These are phyloP conservation scores for Cryphonectria naterciae DNA, from an alignment of 2,329 filamentous ascomycete genomes.

Conservation along the genomic window DNA sequence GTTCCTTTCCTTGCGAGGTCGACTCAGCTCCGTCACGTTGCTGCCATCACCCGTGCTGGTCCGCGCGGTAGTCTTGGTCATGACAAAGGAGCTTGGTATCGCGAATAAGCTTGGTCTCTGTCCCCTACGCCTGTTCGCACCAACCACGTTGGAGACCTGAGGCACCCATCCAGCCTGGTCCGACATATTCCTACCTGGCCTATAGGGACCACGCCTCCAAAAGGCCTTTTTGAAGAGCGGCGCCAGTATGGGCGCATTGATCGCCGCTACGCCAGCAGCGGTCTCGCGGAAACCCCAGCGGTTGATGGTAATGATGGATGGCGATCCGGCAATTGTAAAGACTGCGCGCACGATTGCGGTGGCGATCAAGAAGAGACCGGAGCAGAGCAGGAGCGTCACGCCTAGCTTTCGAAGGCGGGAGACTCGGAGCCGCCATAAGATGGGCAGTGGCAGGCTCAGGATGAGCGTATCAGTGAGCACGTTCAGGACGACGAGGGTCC, in stretches of 20 bases:
- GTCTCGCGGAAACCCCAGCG: constrained; percentile 32
- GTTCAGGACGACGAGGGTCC: constrained; percentile 32
- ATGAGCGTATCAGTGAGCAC: constrained; percentile 34
- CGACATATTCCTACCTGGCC: constrained; percentile 1
- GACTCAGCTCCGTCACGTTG: not conserved
- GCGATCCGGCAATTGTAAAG: constrained; percentile 31
- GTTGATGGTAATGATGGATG: constrained; percentile 36
- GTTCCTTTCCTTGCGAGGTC: no score
- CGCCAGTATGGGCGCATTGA: constrained; percentile 30
- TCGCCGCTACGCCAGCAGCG: constrained; percentile 34
- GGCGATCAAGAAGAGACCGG: constrained; percentile 36
- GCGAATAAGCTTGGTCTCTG: constrained; percentile 1
- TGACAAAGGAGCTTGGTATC: not conserved
- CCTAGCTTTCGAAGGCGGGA: constrained; percentile 25
- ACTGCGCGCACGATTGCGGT: constrained; percentile 34
- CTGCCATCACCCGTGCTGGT: not conserved
- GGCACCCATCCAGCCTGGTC: not conserved
- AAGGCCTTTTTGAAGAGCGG: constrained; percentile 30
- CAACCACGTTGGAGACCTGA: not conserved
- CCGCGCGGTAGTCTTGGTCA: not conserved
- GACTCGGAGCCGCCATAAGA: constrained; percentile 34
- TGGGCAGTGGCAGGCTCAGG: constrained; percentile 35
- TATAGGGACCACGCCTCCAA: constrained; percentile 29
- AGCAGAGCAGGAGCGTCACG: constrained; percentile 33
- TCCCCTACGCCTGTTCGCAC: not conserved